Evolutionary conservation across 1,139 yeast genomes (phyloP), one percentile per base, ranked within the genome.

Genomic region (Candida sojae): DNA sequence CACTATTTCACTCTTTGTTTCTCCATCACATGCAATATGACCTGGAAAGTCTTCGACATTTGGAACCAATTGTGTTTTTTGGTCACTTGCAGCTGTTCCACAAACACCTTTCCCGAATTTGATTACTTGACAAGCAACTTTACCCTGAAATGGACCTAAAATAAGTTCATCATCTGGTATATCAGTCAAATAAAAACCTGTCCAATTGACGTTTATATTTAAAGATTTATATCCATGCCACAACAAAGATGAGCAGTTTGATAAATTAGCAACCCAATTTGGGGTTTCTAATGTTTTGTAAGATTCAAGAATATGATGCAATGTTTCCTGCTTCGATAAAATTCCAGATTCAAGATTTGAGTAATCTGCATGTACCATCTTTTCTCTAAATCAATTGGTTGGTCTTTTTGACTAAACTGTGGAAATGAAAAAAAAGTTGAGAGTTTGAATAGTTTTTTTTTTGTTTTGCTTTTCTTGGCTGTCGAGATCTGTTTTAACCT

Each of bases 1-100:
- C 17, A 93, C 98, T 30, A 93, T 88, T 63, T 93, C 99, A 64
- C 96, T 87, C 52, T 86, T 78, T 0, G 98, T 92, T 50, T 85
- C 96, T 1, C 97, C 96, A 68, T 93, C 99, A 66, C 99, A 93
- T 0, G 98, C 98, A 57, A 93, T 93, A 63, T 93, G 98, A 1
- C 96, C 96, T 0, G 96, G 96, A 57, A 82, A 91, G 55, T 78
- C 63, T 26, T 86, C 75, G 2, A 92, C 98, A 64, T 93, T 80
- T 0, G 77, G 73, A 7, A 93, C 97, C 9, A 90, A 63, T 62
- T 89, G 96, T 0, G 96, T 86, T 46, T 65, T 46, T 49, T 67
- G 64, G 0, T 72, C 56, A 0, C 63, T 53, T 0, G 96, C 96
- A 1, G 96, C 96, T 1, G 81, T 72, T 6, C 99, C 98, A 68